These are phyloP conservation scores for Tuber aestivum DNA, from an alignment of 495 filamentous ascomycete species.

Conservation along the genomic window DNA sequence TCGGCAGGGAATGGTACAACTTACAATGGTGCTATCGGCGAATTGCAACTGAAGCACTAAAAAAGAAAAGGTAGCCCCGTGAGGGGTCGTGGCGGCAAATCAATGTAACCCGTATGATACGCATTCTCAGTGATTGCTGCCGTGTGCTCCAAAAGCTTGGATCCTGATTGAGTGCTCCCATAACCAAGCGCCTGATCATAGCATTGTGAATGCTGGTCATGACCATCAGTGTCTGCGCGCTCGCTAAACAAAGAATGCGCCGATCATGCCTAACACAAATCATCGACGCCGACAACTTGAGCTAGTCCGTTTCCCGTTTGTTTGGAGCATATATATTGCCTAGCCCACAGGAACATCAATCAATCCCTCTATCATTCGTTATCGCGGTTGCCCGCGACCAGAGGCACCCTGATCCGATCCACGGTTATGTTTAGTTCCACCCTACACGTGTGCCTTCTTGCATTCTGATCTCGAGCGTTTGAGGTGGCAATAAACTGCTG, in stretches of 20 bases:
- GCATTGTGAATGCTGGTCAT: conserved; percentile 28
- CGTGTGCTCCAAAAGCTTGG: conserved; percentile 28
- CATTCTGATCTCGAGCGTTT: conserved; percentile 4
- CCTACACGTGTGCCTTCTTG: conserved; percentile 28
- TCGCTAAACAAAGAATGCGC: conserved; percentile 32
- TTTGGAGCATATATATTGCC: conserved; percentile 27
- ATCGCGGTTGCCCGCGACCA: conserved; percentile 23
- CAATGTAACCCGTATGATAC: conserved; percentile 36
- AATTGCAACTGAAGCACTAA: conserved; percentile 32
- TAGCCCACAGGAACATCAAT: conserved; percentile 30
- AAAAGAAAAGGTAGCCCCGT: conserved; percentile 28
- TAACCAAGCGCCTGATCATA: conserved; percentile 32
- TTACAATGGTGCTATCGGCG: conserved; percentile 30
- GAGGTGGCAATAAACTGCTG: conserved; percentile 28
- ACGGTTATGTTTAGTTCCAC: conserved; percentile 21
- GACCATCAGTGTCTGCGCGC: conserved; percentile 29
- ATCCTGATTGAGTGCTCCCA: conserved; percentile 34
- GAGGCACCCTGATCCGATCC: conserved; percentile 35
- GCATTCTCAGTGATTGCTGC: conserved; percentile 36
- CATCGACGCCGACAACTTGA: conserved; percentile 16
- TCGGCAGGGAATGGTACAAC: conserved; percentile 38
- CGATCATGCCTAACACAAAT: conserved; percentile 25
- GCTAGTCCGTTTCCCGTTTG: conserved; percentile 32
- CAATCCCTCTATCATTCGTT: conserved; percentile 32
- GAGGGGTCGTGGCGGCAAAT: conserved; percentile 38